Base-by-base conservation (phyloP, 805 yeast genomes). In the Ogataea henricii region DNA sequence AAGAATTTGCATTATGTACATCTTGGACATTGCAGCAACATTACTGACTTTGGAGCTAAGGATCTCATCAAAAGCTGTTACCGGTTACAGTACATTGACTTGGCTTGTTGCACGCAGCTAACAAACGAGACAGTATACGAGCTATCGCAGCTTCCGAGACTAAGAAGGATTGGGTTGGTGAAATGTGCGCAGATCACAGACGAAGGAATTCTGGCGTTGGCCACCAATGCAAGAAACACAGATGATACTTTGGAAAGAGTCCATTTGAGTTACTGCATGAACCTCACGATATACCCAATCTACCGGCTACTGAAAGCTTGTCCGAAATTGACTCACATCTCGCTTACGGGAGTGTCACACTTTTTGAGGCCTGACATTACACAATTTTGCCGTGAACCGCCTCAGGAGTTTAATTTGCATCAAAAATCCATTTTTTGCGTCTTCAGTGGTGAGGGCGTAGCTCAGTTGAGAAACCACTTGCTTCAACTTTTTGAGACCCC, bases 371-470 rank as follows among this genome's bases (percentile, higher is more conserved):
- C 85, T 8, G 97, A 92, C 60, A 82, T 92, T 41, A 86, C 92
- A 0, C 82, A 80, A 54, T 91, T 82, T 67, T 91, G 97, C 65
- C 83, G 98, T 23, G 87, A 85, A 7, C 94, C 98, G 1, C 98
- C 99, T 3, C 81, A 87, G 10, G 97, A 90, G 58, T 91, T 94
- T 65, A 90, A 85, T 45, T 88, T 84, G 47, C 85, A 85, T 59
- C 99, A 94, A 66, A 84, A 84, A 54, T 78, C 83, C 18, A 76
- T 87, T 41, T 92, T 94, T 62, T 92, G 98, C 70, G 99, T 92
- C 10, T 94, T 90, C 63, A 84, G 92, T 27, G 98, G 98, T 1
- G 81, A 79, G 50, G 97, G 97, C 7, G 96, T 94, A 14, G 78
- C 74, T 41, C 80, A 81, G 50, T 73, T 92, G 53, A 78, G 97